These are phyloP conservation scores for Cladosporium sp. DNA, from an alignment of 2,329 filamentous ascomycete species.

Conservation along the genomic window DNA sequence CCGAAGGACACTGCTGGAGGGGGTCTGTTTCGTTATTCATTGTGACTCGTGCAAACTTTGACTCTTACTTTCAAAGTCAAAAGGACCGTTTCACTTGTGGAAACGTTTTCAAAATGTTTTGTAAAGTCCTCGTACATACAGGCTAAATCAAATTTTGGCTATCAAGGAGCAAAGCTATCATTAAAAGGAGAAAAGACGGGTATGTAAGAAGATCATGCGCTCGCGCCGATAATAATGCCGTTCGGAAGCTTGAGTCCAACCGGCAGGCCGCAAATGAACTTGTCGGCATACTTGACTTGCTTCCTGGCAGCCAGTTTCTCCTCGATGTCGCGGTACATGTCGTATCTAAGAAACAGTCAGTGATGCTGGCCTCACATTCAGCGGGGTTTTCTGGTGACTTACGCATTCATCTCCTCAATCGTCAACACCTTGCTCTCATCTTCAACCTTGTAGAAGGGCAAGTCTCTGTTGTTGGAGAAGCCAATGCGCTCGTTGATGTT, in stretches of 20 bases:
- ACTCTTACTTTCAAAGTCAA: neutral
- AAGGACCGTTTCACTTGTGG: neutral
- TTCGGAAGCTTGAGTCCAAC: constrained; percentile 13
- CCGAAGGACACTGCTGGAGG: neutral
- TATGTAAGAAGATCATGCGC: constrained; percentile 10
- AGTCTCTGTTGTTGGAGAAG: constrained; percentile 63
- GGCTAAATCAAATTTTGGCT: neutral
- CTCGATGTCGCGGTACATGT: constrained; percentile 61
- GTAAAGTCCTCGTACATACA: neutral
- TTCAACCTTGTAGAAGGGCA: constrained; percentile 61
- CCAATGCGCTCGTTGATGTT: constrained; percentile 49
- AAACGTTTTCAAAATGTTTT: neutral
- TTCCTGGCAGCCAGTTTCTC: constrained; percentile 39
- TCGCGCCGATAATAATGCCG: constrained; percentile 16
- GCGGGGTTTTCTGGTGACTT: constrained; percentile 42
- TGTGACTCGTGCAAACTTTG: neutral
- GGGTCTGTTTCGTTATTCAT: neutral
- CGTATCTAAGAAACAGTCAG: constrained; percentile 48
- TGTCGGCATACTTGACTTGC: constrained; percentile 32
- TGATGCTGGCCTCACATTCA: neutral
- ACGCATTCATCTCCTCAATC: constrained; percentile 70
- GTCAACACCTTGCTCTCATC: constrained; percentile 64
- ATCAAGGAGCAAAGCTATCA: neutral
- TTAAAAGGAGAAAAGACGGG: neutral
- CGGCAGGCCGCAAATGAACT: constrained; percentile 16